Conservation (phyloP, 345 rosid species). For the Carallia pectinifolia region DNA sequence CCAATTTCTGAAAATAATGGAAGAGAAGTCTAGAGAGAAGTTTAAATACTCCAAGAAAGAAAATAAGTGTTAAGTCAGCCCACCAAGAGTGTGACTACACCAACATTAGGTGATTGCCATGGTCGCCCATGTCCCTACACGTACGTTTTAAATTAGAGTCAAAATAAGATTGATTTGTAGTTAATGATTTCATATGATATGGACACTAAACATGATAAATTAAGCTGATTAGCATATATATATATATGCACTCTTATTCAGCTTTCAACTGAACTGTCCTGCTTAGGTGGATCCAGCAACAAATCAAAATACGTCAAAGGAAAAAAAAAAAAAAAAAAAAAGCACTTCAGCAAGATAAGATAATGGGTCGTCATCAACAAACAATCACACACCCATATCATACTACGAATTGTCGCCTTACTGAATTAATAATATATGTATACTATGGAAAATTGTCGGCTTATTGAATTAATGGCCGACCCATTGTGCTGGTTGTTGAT, state of each 20-base stretch:
- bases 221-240: not conserved
- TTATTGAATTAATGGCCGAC: constrained; percentile 39
- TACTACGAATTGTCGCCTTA: constrained; percentile 12
- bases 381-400: constrained; percentile 13
- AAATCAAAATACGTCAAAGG: constrained; percentile 12
- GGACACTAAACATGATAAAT: not conserved
- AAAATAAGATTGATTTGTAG: not conserved
- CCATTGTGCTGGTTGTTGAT: constrained; percentile 43
- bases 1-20: constrained; percentile 5
- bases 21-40: not conserved
- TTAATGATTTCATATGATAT: not conserved
- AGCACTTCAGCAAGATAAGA: not conserved
- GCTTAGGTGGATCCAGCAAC: not conserved
- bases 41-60: not conserved
- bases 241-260: constrained; percentile 21
- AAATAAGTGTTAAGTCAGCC: too few species aligned
- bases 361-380: not conserved
- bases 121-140: not conserved
- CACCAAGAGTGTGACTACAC: not conserved
- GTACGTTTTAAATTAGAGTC: not conserved
- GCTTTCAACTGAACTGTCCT: constrained; percentile 30
- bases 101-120: not conserved
- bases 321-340: not conserved
- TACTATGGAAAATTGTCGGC: constrained; percentile 13
- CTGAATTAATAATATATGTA: not conserved